Evolutionary conservation across 2,329 filamentous ascomycete species (phyloP).

Genomic region (Trichophyton mentagrophytes): DNA sequence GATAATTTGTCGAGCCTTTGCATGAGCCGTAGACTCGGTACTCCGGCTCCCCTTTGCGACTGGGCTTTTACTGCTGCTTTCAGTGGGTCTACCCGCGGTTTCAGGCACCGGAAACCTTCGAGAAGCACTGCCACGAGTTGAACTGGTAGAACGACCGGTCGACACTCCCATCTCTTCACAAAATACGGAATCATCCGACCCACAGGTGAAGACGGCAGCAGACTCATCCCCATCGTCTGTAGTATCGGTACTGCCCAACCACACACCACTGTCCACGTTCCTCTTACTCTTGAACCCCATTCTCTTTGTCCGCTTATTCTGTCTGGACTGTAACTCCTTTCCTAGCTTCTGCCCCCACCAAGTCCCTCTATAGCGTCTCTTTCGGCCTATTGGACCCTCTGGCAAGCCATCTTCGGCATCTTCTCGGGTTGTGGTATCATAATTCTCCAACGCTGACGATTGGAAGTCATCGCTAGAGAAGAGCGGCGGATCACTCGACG

Average conservation of each 20-base stretch:
- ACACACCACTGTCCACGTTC: constrained; percentile 36
- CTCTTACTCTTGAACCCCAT: constrained; percentile 33
- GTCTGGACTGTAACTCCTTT: background rate
- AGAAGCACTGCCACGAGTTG: background rate
- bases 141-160: background rate
- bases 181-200: constrained; percentile 6
- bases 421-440: constrained; percentile 18
- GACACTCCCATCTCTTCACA: background rate
- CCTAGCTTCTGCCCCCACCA: constrained; percentile 32
- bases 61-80: background rate
- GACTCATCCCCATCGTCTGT: background rate
- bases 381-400: constrained; percentile 14
- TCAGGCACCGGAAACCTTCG: background rate
- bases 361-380: constrained; percentile 33
- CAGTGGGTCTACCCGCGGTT: background rate
- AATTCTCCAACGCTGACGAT: constrained; percentile 34
- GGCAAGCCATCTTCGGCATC: constrained; percentile 9
- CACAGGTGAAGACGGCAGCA: constrained; percentile 1
- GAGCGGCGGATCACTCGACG: constrained; percentile 33
- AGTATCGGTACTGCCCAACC: constrained; percentile 35
- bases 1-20: constrained; percentile 26
- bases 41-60: constrained; percentile 13
- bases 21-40: constrained; percentile 26
- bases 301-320: constrained; percentile 28
- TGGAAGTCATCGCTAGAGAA: constrained; percentile 38